Percentiles rank a stretch among this genome's conserved stretches.
phyloP scores from a whole-genome alignment of 2,329 filamentous ascomycete genomes.

The Zymoseptoria ardabiliae region DNA sequence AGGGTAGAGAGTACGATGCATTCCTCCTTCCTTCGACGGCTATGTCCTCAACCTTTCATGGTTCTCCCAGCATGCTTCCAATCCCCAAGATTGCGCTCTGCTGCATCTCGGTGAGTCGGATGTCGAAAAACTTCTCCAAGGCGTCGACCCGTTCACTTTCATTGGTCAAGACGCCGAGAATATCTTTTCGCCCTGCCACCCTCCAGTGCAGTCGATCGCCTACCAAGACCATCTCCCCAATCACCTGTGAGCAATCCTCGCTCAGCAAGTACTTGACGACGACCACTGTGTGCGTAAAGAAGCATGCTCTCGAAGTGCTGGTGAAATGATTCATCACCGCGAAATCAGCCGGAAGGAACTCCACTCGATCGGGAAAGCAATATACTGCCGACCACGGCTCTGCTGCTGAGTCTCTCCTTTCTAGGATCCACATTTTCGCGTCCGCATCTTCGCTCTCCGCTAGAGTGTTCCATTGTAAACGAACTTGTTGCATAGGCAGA shows the following conservation, averaged over 20 bases:
- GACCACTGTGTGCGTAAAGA: constrained; percentile 49
- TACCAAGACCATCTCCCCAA: constrained; percentile 34
- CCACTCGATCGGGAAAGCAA: constrained; percentile 53
- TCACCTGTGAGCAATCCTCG: constrained; percentile 28
- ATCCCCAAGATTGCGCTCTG: constrained; percentile 30
- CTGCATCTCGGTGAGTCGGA: constrained; percentile 34
- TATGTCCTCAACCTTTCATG: background rate
- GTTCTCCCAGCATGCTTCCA: constrained; percentile 7
- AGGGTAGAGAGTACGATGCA: background rate
- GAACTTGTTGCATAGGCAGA: constrained; percentile 5
- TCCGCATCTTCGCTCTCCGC: constrained; percentile 15
- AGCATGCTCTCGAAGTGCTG: constrained; percentile 42
- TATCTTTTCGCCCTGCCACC: constrained; percentile 36
- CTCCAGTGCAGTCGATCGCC: constrained; percentile 40
- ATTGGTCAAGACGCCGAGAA: constrained; percentile 33
- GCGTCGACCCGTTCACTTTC: constrained; percentile 38
- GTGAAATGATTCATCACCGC: constrained; percentile 52
- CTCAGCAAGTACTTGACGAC: constrained; percentile 48
- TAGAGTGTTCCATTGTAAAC: constrained; percentile 15
- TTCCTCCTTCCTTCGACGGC: background rate
- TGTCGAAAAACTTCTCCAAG: constrained; percentile 39
- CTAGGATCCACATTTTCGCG: constrained; percentile 38
- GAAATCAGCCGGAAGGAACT: constrained; percentile 56
- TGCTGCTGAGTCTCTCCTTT: constrained; percentile 21
- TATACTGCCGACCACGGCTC: constrained; percentile 53